Evolutionary conservation across 805 yeast species (phyloP).

Genomic region (Ogataea haglerorum): DNA sequence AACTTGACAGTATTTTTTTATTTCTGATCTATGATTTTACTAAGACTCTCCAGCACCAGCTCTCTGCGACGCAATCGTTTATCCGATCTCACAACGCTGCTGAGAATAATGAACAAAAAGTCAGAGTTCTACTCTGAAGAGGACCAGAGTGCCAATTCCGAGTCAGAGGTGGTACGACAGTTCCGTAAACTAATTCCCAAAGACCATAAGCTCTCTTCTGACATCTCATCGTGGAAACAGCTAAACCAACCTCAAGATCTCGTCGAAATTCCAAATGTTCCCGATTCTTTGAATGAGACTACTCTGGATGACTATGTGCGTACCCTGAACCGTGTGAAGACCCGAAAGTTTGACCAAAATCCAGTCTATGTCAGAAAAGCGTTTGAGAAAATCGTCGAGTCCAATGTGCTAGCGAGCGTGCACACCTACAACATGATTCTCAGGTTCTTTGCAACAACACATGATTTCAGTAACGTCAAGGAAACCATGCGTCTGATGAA

Average conservation of each 20-base stretch:
- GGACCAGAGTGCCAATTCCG: conserved; percentile 9
- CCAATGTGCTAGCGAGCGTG: conserved; percentile 9
- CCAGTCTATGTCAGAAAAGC: conserved; percentile 9
- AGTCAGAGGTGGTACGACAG: conserved; percentile 12
- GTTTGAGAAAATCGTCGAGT: conserved; percentile 12
- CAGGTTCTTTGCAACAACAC: conserved; percentile 10
- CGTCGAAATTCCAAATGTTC: conserved; percentile 9
- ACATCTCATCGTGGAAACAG: conserved; percentile 2
- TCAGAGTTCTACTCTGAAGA: conserved; percentile 9
- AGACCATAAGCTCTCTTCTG: conserved; percentile 1
- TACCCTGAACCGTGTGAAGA: conserved; percentile 8
- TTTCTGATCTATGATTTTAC: neutral
- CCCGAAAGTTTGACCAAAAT: conserved; percentile 9
- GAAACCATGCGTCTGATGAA: conserved; percentile 9
- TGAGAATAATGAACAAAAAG: neutral
- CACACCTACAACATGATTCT: conserved; percentile 20
- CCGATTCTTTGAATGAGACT: conserved; percentile 8
- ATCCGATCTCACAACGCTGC: neutral
- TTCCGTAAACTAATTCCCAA: conserved; percentile 8
- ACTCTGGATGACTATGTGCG: conserved; percentile 11
- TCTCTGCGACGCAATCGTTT: conserved; percentile 1
- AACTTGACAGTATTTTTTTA: neutral
- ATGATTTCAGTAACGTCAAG: conserved; percentile 12
- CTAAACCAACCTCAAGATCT: conserved; percentile 7
- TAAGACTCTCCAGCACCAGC: conserved; percentile 1